Conservation (phyloP, 1,284 basidiomycete genomes). For the Earliella scabrosa region DNA sequence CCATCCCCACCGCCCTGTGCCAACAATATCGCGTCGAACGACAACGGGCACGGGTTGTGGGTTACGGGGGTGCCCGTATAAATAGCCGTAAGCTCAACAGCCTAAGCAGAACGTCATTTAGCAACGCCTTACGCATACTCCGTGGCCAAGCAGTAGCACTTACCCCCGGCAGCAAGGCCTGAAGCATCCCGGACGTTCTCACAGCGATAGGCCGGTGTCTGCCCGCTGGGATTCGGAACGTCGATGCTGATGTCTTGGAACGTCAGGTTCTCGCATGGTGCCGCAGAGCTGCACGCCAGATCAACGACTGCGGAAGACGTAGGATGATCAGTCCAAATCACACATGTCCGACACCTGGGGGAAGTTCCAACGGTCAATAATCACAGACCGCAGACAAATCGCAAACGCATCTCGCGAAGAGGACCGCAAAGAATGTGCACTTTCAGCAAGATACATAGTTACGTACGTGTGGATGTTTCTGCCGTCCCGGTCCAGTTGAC, state of each 20-base stretch:
- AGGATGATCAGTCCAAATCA: constrained; percentile 3
- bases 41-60: neutral
- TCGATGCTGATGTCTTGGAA: constrained; percentile 49
- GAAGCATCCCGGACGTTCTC: constrained; percentile 47
- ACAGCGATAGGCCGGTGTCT: constrained; percentile 46
- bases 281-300: constrained; percentile 57
- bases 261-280: constrained; percentile 48
- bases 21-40: neutral
- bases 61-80: neutral
- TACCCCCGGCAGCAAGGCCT: constrained; percentile 17
- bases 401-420: no score
- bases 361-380: neutral
- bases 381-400: neutral
- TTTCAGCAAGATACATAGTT: no score
- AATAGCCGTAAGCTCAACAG: neutral
- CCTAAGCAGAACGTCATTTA: no score
- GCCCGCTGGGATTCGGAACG: constrained; percentile 40
- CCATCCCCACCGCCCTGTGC: neutral
- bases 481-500: constrained; percentile 54
- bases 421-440: no score
- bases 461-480: constrained; percentile 45
- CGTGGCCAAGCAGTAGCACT: neutral
- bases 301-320: constrained; percentile 47
- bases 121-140: neutral
- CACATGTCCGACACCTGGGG: no score